These are phyloP conservation scores for Populus davidiana DNA, from an alignment of 345 rosid species.

Conservation along the genomic window DNA sequence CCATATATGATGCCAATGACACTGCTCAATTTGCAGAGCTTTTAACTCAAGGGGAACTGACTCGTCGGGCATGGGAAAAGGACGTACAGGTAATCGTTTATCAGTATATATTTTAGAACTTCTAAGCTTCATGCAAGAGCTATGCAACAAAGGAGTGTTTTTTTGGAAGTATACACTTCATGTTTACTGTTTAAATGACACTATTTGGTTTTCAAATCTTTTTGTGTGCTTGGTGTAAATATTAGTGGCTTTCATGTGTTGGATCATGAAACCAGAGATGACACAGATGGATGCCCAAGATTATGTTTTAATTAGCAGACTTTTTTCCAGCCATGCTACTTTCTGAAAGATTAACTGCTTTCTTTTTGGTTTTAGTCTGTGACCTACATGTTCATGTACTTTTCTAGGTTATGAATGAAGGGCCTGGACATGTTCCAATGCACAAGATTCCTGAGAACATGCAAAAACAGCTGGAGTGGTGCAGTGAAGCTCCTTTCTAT, in stretches of 20 bases:
- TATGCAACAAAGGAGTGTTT: background rate
- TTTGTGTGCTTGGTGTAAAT: background rate
- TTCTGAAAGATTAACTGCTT: background rate
- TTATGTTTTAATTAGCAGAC: background rate
- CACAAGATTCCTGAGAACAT: constrained; percentile 99
- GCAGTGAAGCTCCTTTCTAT: constrained; percentile 98
- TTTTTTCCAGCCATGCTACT: background rate
- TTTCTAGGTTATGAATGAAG: constrained; percentile 97
- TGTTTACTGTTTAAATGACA: background rate
- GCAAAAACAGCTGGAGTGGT: constrained; percentile 99
- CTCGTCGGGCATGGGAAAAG: constrained; percentile 96
- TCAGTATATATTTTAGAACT: background rate
- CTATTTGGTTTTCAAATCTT: background rate
- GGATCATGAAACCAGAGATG: background rate
- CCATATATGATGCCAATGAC: constrained; percentile 98
- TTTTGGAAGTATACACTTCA: background rate
- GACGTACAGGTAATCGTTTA: constrained; percentile 75
- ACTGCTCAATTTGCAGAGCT: constrained; percentile 99
- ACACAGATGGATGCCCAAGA: background rate
- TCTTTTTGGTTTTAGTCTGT: background rate
- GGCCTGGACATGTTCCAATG: constrained; percentile 92
- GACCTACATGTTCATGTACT: background rate
- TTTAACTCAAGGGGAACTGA: constrained; percentile 94
- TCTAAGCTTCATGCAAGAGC: background rate
- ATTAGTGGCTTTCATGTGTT: background rate